These are phyloP conservation scores for Mycena floridula DNA, from an alignment of 768 basidiomycete species.

Conservation along the genomic window DNA sequence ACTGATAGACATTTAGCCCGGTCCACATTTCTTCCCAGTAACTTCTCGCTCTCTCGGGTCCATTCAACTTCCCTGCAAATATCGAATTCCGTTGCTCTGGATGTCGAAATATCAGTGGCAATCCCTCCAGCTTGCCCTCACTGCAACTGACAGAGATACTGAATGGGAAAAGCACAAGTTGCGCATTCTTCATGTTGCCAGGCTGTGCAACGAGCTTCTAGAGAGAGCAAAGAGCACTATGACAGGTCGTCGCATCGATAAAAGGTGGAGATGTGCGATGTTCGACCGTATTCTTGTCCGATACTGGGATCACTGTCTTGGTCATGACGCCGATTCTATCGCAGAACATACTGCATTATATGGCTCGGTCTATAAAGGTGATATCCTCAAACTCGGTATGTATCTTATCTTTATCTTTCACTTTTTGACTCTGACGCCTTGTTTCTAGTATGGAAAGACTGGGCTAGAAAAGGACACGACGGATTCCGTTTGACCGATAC, in stretches of 20 bases:
- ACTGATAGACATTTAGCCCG: no score
- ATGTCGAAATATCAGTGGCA: neutral
- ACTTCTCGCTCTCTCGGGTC: neutral
- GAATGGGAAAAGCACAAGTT: neutral
- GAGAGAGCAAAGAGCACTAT: neutral
- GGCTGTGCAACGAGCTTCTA: neutral
- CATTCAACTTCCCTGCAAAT: neutral
- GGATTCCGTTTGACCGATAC: slow-evolving; percentile 33
- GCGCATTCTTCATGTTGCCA: neutral
- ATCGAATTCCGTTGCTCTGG: neutral
- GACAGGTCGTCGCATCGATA: neutral
- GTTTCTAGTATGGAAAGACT: slow-evolving; percentile 32
- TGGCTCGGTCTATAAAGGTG: neutral
- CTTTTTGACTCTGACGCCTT: neutral
- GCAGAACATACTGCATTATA: neutral
- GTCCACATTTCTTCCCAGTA: neutral
- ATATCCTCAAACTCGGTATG: neutral
- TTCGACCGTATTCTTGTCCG: neutral
- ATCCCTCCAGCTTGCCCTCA: neutral
- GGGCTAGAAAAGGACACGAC: slow-evolving; percentile 33
- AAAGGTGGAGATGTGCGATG: neutral
- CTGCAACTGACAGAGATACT: neutral
- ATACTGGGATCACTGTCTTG: neutral
- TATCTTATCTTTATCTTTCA: neutral
- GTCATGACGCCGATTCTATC: neutral